Percentiles rank a stretch among this genome's conserved stretches.
phyloP scores from a whole-genome alignment of 352 stramenopile genomes.

The Pythium sp. region DNA sequence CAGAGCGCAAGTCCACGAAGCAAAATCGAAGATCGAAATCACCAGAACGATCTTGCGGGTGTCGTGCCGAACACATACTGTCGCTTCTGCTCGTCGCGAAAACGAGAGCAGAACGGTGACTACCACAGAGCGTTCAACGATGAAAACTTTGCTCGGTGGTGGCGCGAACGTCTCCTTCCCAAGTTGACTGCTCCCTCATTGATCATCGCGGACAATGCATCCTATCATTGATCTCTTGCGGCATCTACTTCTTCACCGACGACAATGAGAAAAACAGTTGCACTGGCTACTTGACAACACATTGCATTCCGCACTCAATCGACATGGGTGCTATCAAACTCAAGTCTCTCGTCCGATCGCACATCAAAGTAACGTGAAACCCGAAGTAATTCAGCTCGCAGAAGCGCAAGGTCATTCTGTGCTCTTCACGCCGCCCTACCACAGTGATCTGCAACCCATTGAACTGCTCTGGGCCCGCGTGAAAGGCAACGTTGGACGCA shows the following conservation, averaged over 20 bases:
- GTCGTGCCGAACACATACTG: neutral
- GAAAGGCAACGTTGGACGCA: constrained; percentile 2
- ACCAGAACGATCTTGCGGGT: neutral
- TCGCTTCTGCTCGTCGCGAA: neutral
- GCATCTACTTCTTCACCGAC: neutral
- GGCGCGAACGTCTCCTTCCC: neutral
- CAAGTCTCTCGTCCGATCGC: neutral
- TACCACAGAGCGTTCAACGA: constrained; percentile 6
- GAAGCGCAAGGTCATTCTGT: constrained; percentile 2
- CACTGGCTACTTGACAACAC: neutral
- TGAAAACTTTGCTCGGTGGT: neutral
- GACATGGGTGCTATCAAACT: neutral
- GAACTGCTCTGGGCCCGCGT: neutral
- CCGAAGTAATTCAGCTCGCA: neutral
- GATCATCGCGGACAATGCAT: constrained; percentile 1
- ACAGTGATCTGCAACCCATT: neutral
- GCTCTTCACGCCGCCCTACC: constrained; percentile 1
- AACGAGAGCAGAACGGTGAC: neutral
- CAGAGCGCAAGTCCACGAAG: neutral
- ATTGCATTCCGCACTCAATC: neutral
- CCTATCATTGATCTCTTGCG: neutral
- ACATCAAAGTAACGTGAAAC: neutral
- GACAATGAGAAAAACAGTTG: neutral
- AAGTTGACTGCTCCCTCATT: neutral
- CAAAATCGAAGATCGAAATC: neutral